Evolutionary conservation across 2,329 filamentous ascomycete genomes (phyloP).

Genomic region (Alternaria sp.): DNA sequence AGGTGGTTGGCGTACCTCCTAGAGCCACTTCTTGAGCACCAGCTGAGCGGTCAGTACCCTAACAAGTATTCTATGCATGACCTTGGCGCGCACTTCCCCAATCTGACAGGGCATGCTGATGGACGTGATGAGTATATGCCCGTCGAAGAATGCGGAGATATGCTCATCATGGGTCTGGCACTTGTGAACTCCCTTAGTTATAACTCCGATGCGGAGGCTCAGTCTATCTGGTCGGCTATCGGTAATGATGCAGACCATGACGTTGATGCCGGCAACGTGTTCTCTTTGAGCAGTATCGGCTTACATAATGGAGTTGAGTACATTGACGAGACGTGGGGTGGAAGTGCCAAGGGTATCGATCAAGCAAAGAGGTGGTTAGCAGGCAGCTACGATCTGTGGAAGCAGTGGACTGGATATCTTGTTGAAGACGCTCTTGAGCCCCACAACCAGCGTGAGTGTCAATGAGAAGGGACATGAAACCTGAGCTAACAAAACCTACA

Average conservation of each 20-base stretch:
- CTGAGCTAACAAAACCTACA: constrained; percentile 33
- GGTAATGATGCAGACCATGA: constrained; percentile 41
- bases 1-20: constrained; percentile 81
- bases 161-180: constrained; percentile 84
- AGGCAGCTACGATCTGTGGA: constrained; percentile 75
- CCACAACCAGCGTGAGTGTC: constrained; percentile 69
- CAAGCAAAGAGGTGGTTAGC: constrained; percentile 72
- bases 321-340: constrained; percentile 70
- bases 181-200: constrained; percentile 78
- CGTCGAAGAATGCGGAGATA: constrained; percentile 80
- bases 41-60: constrained; percentile 82
- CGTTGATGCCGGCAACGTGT: constrained; percentile 49
- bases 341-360: constrained; percentile 61
- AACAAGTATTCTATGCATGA: constrained; percentile 85
- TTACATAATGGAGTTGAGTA: constrained; percentile 61
- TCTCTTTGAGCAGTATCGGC: constrained; percentile 61
- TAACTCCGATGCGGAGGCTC: constrained; percentile 62
- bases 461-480: not conserved
- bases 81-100: constrained; percentile 76
- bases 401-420: constrained; percentile 81
- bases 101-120: constrained; percentile 76
- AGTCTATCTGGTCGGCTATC: constrained; percentile 67
- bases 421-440: constrained; percentile 79
- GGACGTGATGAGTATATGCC: constrained; percentile 80
- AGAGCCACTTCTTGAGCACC: constrained; percentile 82